phyloP scores from a whole-genome alignment of 208 protist genomes.

The Borovskyia barvae region DNA sequence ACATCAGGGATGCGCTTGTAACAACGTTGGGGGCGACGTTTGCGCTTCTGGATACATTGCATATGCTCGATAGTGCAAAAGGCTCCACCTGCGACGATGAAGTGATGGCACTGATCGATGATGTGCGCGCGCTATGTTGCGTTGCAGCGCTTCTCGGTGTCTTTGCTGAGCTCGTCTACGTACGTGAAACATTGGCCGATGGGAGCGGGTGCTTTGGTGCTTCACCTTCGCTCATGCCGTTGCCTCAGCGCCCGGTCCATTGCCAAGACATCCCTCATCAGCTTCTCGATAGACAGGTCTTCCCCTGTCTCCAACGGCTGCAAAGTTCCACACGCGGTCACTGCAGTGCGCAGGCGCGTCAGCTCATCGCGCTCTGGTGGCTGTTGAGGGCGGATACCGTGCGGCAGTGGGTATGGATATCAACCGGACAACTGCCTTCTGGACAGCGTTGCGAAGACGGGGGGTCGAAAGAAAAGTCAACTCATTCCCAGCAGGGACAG shows the following conservation, averaged over 20 bases:
- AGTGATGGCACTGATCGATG: slow-evolving; percentile 6
- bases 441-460: too few relatives aligned
- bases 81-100: not conserved
- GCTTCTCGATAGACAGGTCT: slow-evolving; percentile 19
- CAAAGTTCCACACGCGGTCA: slow-evolving; percentile 39
- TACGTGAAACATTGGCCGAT: slow-evolving; percentile 20
- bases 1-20: too few relatives aligned
- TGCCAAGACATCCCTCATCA: slow-evolving; percentile 1
- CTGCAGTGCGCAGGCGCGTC: slow-evolving; percentile 36
- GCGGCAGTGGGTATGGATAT: slow-evolving; percentile 13
- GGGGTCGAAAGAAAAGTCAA: too few relatives aligned
- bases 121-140: slow-evolving; percentile 21
- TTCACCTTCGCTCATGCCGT: not conserved
- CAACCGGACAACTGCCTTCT: too few relatives aligned
- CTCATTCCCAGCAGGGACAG: too few relatives aligned
- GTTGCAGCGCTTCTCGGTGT: slow-evolving; percentile 14
- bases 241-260: not conserved
- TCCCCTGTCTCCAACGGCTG: slow-evolving; percentile 11
- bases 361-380: slow-evolving; percentile 45
- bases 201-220: not conserved
- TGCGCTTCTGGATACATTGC: not conserved
- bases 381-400: slow-evolving; percentile 44
- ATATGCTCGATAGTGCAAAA: not conserved
- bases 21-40: not conserved
- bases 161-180: slow-evolving; percentile 36